These are phyloP conservation scores for Verticillium nubilum DNA, from an alignment of 2,329 filamentous ascomycete species.

Conservation along the genomic window DNA sequence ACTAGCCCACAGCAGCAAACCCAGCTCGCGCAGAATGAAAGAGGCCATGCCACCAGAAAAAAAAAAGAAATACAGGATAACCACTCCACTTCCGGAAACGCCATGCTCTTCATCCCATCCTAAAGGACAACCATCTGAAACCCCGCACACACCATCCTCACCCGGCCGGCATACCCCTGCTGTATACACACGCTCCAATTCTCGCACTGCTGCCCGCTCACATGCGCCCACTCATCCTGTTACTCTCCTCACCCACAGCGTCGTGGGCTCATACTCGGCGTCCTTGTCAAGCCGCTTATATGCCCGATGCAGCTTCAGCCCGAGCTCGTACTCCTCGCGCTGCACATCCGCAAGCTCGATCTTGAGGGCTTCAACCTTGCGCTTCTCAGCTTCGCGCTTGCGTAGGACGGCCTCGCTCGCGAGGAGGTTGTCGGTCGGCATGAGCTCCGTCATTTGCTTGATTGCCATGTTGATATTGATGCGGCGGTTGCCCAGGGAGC, in stretches of 20 bases:
- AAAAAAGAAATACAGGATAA: neutral
- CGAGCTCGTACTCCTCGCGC: conserved; percentile 73
- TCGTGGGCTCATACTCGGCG: conserved; percentile 57
- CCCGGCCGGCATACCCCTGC: neutral
- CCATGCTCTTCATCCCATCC: neutral
- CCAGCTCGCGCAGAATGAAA: neutral
- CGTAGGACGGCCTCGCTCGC: conserved; percentile 58
- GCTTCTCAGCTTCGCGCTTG: conserved; percentile 52
- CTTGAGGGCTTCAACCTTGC: conserved; percentile 61
- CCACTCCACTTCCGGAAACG: neutral
- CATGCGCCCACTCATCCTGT: conserved; percentile 46
- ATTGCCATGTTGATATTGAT: conserved; percentile 69
- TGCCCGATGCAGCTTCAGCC: conserved; percentile 66
- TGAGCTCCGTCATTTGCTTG: conserved; percentile 70
- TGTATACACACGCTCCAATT: too few species aligned
- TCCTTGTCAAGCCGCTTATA: conserved; percentile 71
- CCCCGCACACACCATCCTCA: neutral
- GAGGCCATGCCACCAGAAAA: neutral
- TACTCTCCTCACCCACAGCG: conserved; percentile 74
- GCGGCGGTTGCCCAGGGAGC: conserved; percentile 60
- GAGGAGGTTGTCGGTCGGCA: conserved; percentile 65
- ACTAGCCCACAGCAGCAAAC: neutral
- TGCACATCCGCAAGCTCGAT: conserved; percentile 67
- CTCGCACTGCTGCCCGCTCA: neutral
- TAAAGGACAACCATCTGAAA: neutral